Percentiles rank a stretch among this genome's conserved stretches.
phyloP scores from a whole-genome alignment of 78 protist species.

The Polysphondylium violaceum region DNA sequence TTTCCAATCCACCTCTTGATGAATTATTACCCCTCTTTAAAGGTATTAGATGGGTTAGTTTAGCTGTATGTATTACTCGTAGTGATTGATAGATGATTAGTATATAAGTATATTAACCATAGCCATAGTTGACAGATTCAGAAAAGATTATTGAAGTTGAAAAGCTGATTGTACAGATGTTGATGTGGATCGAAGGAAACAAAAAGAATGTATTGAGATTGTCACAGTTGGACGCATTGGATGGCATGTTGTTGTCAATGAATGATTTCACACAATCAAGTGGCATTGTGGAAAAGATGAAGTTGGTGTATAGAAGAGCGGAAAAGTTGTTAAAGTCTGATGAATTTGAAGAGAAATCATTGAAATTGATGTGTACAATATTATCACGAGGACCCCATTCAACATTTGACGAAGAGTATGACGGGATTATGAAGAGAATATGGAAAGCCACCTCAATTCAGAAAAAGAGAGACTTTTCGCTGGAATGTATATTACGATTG shows the following conservation, averaged over 20 bases:
- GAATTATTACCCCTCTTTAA: conserved; percentile 57
- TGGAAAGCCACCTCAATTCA: conserved; percentile 39
- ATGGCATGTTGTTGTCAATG: conserved; percentile 77
- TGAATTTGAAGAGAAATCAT: conserved; percentile 63
- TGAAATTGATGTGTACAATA: conserved; percentile 55
- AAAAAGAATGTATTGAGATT: conserved; percentile 67
- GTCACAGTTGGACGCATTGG: conserved; percentile 70
- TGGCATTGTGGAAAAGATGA: conserved; percentile 67
- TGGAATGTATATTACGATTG: conserved; percentile 56
- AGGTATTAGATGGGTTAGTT: conserved; percentile 69
- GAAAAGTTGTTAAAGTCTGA: conserved; percentile 63
- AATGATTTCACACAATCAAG: conserved; percentile 34
- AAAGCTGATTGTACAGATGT: conserved; percentile 57
- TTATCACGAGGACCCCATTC: conserved; percentile 70
- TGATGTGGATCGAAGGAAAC: conserved; percentile 59
- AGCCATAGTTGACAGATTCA: conserved; percentile 46
- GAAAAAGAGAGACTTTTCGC: conserved; percentile 66
- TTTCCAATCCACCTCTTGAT: conserved; percentile 49
- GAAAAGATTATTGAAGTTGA: conserved; percentile 74
- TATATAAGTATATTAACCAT: neutral
- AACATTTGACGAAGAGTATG: conserved; percentile 67
- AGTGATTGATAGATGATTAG: neutral
- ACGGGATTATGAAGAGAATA: conserved; percentile 22
- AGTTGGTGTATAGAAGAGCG: conserved; percentile 33
- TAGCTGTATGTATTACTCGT: conserved; percentile 21